Conservation (phyloP, 495 filamentous ascomycete species). For the Ascodesmis nigricans region DNA sequence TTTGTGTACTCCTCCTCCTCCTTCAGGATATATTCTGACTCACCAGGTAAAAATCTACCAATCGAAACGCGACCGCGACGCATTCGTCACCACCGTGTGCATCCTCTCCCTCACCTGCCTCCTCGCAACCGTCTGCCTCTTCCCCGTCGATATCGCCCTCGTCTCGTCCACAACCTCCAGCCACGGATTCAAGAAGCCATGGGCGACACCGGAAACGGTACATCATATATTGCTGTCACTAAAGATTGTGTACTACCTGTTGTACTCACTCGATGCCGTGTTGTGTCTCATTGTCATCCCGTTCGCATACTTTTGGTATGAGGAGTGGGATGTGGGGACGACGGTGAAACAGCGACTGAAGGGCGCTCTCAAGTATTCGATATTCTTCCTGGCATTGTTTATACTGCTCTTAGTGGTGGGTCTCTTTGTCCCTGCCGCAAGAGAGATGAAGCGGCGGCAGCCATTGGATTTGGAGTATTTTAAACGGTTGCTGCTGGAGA, state of each 20-base stretch:
- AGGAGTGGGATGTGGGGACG: slow-evolving; percentile 40
- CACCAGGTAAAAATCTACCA: slow-evolving; percentile 40
- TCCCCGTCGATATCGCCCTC: slow-evolving; percentile 87
- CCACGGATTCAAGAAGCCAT: slow-evolving; percentile 71
- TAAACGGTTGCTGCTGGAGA: slow-evolving; percentile 58
- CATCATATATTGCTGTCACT: slow-evolving; percentile 54
- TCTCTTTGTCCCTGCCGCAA: slow-evolving; percentile 70
- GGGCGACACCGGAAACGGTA: slow-evolving; percentile 64
- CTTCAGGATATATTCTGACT: slow-evolving; percentile 1
- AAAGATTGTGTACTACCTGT: slow-evolving; percentile 71
- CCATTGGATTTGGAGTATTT: slow-evolving; percentile 78
- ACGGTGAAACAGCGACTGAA: slow-evolving; percentile 69
- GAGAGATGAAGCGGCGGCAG: slow-evolving; percentile 35
- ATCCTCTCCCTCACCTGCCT: slow-evolving; percentile 69
- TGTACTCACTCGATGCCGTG: slow-evolving; percentile 79
- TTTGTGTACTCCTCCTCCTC: slow-evolving; percentile 4
- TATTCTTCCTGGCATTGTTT: slow-evolving; percentile 57
- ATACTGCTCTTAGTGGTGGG: slow-evolving; percentile 74
- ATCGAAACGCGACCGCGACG: slow-evolving; percentile 62
- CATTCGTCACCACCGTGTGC: slow-evolving; percentile 54
- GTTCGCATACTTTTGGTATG: slow-evolving; percentile 91
- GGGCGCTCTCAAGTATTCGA: slow-evolving; percentile 75
- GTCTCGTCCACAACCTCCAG: slow-evolving; percentile 66
- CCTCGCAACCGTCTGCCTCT: slow-evolving; percentile 74
- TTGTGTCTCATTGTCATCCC: slow-evolving; percentile 80